These are phyloP conservation scores for Discostella stelligeroides DNA, from an alignment of 108 stramenopile species.

Conservation along the genomic window DNA sequence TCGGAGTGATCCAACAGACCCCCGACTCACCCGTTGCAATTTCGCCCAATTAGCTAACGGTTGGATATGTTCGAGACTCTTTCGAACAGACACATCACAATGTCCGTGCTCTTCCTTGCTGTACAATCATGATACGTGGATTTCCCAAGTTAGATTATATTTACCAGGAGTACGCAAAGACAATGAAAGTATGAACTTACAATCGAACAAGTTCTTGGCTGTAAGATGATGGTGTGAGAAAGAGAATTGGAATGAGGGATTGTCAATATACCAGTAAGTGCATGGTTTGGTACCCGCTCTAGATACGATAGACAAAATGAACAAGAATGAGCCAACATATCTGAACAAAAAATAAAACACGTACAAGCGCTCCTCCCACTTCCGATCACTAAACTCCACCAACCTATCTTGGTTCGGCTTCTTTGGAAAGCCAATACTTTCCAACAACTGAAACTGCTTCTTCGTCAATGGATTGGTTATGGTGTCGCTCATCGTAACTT, in stretches of 20 bases:
- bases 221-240: not conserved
- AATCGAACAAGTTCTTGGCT: constrained; percentile 8
- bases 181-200: not conserved
- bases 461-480: constrained; percentile 7
- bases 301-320: not conserved
- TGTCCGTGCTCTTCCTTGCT: constrained; percentile 28
- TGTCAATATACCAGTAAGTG: not conserved
- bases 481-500: not conserved
- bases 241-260: not conserved
- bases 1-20: too few species aligned
- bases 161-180: too few species aligned
- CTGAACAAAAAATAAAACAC: not conserved
- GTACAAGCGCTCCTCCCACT: constrained; percentile 21
- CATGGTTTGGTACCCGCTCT: too few species aligned
- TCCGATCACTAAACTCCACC: constrained; percentile 17
- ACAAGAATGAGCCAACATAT: not conserved
- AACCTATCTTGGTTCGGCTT: not conserved
- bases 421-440: constrained; percentile 8
- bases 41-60: constrained; percentile 32
- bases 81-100: constrained; percentile 31
- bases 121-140: too few species aligned
- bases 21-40: constrained; percentile 11
- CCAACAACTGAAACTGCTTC: constrained; percentile 13
- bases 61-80: constrained; percentile 15
- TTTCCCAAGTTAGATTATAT: too few species aligned